phyloP scores from a whole-genome alignment of 2,329 filamentous ascomycete genomes.

The Talaromyces sp. region DNA sequence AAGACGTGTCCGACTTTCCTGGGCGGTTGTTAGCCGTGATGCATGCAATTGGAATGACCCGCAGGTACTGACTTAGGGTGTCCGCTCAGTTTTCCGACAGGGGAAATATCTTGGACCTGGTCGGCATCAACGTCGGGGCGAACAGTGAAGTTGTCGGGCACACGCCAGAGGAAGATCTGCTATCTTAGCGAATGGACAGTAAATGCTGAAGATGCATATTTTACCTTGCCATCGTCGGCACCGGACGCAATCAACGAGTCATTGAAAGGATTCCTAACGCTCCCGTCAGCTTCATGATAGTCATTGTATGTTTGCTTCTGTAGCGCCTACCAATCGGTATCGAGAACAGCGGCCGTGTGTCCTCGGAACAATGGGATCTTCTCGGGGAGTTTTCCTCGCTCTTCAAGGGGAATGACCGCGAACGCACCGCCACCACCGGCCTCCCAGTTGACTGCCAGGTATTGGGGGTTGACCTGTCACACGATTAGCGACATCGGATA shows the following conservation, averaged over 20 bases:
- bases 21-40: slow-evolving; percentile 28
- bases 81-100: slow-evolving; percentile 76
- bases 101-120: slow-evolving; percentile 76
- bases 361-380: slow-evolving; percentile 92
- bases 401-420: slow-evolving; percentile 86
- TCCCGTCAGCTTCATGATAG: slow-evolving; percentile 19
- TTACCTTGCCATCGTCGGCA: slow-evolving; percentile 87
- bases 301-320: slow-evolving; percentile 20
- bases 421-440: slow-evolving; percentile 93
- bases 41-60: slow-evolving; percentile 12
- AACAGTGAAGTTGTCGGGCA: slow-evolving; percentile 82
- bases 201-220: background rate
- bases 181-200: slow-evolving; percentile 21
- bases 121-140: slow-evolving; percentile 73
- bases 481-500: slow-evolving; percentile 27
- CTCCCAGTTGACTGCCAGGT: slow-evolving; percentile 98
- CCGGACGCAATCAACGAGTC: slow-evolving; percentile 88
- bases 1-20: slow-evolving; percentile 98
- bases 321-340: slow-evolving; percentile 81
- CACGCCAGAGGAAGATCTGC: slow-evolving; percentile 89
- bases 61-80: slow-evolving; percentile 69
- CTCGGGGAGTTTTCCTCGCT: slow-evolving; percentile 88
- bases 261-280: slow-evolving; percentile 85
- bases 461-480: slow-evolving; percentile 84
- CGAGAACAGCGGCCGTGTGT: slow-evolving; percentile 91